These are phyloP conservation scores for Clonostachys chloroleuca DNA, from an alignment of 2,329 filamentous ascomycete genomes.

Conservation along the genomic window DNA sequence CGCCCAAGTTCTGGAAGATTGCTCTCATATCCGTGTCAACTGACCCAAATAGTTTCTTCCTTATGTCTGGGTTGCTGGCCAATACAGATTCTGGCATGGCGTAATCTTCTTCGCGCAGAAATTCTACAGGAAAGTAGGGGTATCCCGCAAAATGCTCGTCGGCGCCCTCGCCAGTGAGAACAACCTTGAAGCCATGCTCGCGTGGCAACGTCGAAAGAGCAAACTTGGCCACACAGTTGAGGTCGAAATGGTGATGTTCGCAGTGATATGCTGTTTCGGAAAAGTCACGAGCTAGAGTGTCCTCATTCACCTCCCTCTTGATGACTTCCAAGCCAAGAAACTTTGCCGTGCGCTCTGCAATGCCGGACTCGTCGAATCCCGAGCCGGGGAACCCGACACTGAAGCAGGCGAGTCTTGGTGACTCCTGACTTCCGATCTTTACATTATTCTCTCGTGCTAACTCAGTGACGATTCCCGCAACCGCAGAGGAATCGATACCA, in stretches of 20 bases:
- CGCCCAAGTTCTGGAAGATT: not conserved
- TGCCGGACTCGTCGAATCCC: slow-evolving; percentile 42
- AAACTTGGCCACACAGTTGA: slow-evolving; percentile 47
- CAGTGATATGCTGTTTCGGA: slow-evolving; percentile 19
- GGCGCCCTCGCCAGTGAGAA: slow-evolving; percentile 46
- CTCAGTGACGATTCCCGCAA: slow-evolving; percentile 51
- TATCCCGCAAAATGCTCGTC: slow-evolving; percentile 54
- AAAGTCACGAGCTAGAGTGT: slow-evolving; percentile 18
- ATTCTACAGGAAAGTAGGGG: slow-evolving; percentile 35
- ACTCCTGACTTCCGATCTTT: slow-evolving; percentile 35
- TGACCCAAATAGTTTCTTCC: not conserved
- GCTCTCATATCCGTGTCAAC: not conserved
- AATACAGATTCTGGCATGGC: slow-evolving; percentile 20
- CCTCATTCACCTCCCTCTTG: slow-evolving; percentile 17
- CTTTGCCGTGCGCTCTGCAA: slow-evolving; percentile 22
- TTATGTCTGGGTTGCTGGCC: not conserved
- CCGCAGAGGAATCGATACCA: slow-evolving; percentile 51
- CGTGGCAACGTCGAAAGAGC: slow-evolving; percentile 39
- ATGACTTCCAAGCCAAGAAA: slow-evolving; percentile 21
- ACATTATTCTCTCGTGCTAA: slow-evolving; percentile 40
- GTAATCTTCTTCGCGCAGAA: slow-evolving; percentile 40
- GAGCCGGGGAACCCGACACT: slow-evolving; percentile 45
- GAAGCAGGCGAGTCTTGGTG: slow-evolving; percentile 30
- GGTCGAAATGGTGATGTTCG: slow-evolving; percentile 31
- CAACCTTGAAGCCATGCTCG: slow-evolving; percentile 44